Percentiles rank a stretch among this genome's conserved stretches.
phyloP scores from a whole-genome alignment of 2,329 filamentous ascomycete genomes.

The Ceratocystis huliohia region DNA sequence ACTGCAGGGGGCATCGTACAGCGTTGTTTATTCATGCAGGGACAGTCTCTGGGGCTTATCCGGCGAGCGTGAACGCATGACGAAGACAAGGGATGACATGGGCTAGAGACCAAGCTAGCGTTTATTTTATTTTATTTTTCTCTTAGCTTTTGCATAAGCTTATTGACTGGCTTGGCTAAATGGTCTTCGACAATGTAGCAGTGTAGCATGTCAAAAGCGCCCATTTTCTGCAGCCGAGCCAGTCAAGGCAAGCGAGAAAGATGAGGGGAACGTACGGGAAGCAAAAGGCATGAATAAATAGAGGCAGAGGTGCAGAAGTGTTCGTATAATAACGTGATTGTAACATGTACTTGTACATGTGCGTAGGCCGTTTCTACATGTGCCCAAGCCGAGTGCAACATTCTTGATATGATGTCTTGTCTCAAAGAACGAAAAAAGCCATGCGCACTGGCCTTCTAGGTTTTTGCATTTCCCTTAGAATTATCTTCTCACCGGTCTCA shows the following conservation, averaged over 20 bases:
- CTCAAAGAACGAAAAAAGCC: not conserved
- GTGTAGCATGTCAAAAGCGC: not conserved
- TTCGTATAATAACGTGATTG: not conserved
- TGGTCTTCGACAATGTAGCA: not conserved
- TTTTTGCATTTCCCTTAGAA: not conserved
- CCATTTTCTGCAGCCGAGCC: not conserved
- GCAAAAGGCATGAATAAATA: not conserved
- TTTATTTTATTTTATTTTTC: not conserved
- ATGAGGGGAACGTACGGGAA: not conserved
- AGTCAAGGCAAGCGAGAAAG: not conserved
- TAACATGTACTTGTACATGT: not conserved
- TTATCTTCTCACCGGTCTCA: not conserved
- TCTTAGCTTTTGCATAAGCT: too few species aligned
- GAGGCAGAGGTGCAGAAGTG: not conserved
- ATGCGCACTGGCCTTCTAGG: not conserved
- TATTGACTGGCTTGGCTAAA: too few species aligned
- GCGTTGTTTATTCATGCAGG: slow-evolving; percentile 1
- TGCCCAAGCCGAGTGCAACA: slow-evolving; percentile 1
- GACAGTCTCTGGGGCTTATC: not conserved
- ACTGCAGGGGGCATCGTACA: not conserved
- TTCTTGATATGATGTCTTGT: slow-evolving; percentile 1
- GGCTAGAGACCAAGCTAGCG: not conserved
- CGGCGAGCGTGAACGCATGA: not conserved
- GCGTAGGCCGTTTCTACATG: not conserved
- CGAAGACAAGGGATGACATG: not conserved